Evolutionary conservation across 768 basidiomycete species (phyloP).

Genomic region (Collybia nuda): DNA sequence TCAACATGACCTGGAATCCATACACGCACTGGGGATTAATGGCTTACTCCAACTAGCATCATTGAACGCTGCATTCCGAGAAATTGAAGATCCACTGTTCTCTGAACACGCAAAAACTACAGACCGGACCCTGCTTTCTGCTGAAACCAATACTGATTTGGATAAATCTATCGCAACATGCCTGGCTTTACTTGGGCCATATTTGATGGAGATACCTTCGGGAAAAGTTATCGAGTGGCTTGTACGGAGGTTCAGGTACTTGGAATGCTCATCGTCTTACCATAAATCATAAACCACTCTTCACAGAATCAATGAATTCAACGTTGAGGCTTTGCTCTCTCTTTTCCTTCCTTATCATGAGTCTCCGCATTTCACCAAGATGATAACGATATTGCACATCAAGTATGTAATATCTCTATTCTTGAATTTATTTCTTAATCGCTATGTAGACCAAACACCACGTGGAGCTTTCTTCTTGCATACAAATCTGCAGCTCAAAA

Average conservation of each 20-base stretch:
- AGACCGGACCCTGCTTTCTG: constrained; percentile 77
- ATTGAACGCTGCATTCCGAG: constrained; percentile 55
- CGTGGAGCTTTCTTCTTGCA: constrained; percentile 69
- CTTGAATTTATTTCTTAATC: background rate
- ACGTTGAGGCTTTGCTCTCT: constrained; percentile 71
- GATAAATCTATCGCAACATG: constrained; percentile 61
- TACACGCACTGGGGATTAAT: constrained; percentile 78
- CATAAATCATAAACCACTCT: constrained; percentile 4
- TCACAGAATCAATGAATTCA: constrained; percentile 88
- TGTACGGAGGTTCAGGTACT: constrained; percentile 85
- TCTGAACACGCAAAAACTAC: constrained; percentile 71
- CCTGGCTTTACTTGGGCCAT: constrained; percentile 71
- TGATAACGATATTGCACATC: constrained; percentile 83
- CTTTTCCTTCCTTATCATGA: constrained; percentile 95
- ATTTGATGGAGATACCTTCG: constrained; percentile 78
- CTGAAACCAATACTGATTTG: constrained; percentile 62
- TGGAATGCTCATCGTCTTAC: background rate
- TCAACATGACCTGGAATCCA: constrained; percentile 83
- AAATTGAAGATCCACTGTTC: constrained; percentile 74
- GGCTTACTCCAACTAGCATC: constrained; percentile 72
- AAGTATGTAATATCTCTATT: constrained; percentile 42
- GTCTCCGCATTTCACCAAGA: constrained; percentile 90
- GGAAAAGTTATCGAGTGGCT: constrained; percentile 93
- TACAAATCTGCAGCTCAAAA: constrained; percentile 78
- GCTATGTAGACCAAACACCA: constrained; percentile 49